Evolutionary conservation across 495 filamentous ascomycete genomes (phyloP).

Genomic region (Usnea hakonensis): DNA sequence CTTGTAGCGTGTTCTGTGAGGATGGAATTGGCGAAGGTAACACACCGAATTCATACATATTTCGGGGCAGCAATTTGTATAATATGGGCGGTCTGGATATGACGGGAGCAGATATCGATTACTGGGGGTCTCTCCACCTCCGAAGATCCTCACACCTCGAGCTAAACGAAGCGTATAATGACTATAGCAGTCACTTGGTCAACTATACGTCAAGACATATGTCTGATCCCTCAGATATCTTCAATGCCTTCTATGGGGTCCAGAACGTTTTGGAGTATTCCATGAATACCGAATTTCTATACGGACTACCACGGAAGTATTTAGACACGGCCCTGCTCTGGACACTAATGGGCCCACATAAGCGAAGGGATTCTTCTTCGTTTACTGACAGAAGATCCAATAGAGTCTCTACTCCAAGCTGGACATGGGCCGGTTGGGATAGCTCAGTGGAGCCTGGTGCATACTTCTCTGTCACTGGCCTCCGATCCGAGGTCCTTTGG

Average conservation of each 20-base stretch:
- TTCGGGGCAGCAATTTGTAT: not conserved
- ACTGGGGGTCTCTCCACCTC: not conserved
- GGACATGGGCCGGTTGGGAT: constrained; percentile 9
- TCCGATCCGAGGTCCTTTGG: not conserved
- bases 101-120: not conserved
- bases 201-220: not conserved
- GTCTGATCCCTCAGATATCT: not conserved
- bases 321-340: not conserved
- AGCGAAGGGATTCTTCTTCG: not conserved
- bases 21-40: not conserved
- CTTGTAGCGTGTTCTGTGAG: constrained; percentile 1
- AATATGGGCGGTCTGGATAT: not conserved
- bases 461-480: too few species aligned
- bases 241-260: not conserved
- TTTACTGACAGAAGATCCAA: not conserved
- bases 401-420: constrained; percentile 1
- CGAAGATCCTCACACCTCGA: not conserved
- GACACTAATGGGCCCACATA: not conserved
- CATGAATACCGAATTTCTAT: not conserved
- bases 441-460: not conserved
- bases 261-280: not conserved
- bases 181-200: not conserved
- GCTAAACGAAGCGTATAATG: not conserved
- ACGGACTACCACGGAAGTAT: not conserved
- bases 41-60: not conserved